phyloP scores from a whole-genome alignment of 495 filamentous ascomycete genomes.

The Penicillium turbatum region DNA sequence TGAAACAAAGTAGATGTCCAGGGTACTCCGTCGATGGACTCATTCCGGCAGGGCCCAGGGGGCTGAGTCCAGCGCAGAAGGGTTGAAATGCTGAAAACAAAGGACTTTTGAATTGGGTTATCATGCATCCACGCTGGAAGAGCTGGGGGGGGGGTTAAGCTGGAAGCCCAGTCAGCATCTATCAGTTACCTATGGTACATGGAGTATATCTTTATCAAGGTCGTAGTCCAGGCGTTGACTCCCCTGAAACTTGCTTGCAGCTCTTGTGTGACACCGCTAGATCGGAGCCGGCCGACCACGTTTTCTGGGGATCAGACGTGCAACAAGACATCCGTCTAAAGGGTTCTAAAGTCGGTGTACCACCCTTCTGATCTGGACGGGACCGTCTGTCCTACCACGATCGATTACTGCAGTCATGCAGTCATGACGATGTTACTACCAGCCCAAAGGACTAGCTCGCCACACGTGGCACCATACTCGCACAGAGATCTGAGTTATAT shows the following conservation, averaged over 20 bases:
- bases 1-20: background rate
- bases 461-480: constrained; percentile 27
- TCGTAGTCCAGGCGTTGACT: background rate
- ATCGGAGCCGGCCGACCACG: constrained; percentile 19
- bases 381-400: background rate
- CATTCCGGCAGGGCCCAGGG: constrained; percentile 17
- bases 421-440: constrained; percentile 6
- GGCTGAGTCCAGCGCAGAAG: background rate
- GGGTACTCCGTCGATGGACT: background rate
- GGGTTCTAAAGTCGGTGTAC: constrained; percentile 23
- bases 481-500: background rate
- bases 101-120: background rate
- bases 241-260: constrained; percentile 6
- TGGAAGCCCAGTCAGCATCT: background rate
- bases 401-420: background rate
- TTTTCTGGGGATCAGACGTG: constrained; percentile 19
- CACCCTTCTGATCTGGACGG: constrained; percentile 4
- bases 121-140: background rate
- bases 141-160: too few relatives aligned
- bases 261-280: constrained; percentile 15
- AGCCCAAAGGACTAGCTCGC: constrained; percentile 2
- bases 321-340: background rate
- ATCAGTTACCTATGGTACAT: too few relatives aligned
- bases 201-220: background rate
- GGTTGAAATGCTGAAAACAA: background rate